Conservation (phyloP, 2,329 filamentous ascomycete species). For the Drechslerella dactyloides region DNA sequence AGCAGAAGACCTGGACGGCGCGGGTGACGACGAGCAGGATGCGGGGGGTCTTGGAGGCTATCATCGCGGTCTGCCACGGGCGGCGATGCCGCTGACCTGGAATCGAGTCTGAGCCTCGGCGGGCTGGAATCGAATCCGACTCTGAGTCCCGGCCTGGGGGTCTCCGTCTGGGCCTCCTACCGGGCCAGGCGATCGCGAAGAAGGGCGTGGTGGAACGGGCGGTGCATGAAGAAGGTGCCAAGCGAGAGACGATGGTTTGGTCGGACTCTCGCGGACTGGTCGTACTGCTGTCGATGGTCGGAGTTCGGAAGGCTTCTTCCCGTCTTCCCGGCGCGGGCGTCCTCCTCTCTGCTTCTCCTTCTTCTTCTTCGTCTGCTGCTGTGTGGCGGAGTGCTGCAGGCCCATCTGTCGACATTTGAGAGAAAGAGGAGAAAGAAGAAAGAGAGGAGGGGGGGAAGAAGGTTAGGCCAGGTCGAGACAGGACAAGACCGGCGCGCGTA, state of each 20-base stretch:
- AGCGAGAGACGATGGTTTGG: conserved; percentile 42
- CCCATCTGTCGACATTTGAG: conserved; percentile 49
- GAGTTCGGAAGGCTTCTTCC: no score
- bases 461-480: no score
- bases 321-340: conserved; percentile 11
- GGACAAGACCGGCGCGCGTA: no score
- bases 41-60: conserved; percentile 46
- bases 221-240: conserved; percentile 50
- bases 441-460: conserved; percentile 5
- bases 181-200: conserved; percentile 32
- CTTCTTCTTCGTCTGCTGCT: not conserved
- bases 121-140: no score
- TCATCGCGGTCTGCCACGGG: conserved; percentile 36
- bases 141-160: no score
- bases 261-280: conserved; percentile 36
- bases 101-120: no score
- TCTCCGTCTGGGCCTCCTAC: conserved; percentile 23
- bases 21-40: conserved; percentile 35
- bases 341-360: not conserved
- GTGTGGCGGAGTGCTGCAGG: conserved; percentile 30
- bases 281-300: not conserved
- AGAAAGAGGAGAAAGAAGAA: no score
- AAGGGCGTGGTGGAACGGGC: conserved; percentile 46
- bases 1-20: conserved; percentile 43
- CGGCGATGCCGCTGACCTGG: no score